phyloP scores from a whole-genome alignment of 371 early-diverging fungal genomes.

The Choanephora cucurbitarum region DNA sequence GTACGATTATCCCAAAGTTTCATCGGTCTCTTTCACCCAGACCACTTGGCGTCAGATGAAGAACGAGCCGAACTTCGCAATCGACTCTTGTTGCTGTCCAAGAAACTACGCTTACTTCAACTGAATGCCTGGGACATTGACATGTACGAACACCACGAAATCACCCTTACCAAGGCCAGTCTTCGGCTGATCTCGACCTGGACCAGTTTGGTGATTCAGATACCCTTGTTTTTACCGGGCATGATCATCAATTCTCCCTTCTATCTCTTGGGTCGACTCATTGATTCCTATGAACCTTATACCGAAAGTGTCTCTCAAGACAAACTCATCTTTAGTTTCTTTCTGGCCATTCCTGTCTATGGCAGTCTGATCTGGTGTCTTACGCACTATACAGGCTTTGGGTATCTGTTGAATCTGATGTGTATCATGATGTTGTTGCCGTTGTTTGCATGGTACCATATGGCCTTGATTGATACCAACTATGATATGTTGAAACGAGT shows the following conservation, averaged over 20 bases:
- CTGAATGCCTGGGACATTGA: slow-evolving; percentile 47
- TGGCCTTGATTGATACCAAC: slow-evolving; percentile 50
- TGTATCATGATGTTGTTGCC: slow-evolving; percentile 38
- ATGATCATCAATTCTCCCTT: slow-evolving; percentile 57
- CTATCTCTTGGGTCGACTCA: slow-evolving; percentile 45
- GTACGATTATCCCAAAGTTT: slow-evolving; percentile 52
- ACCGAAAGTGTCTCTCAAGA: slow-evolving; percentile 58
- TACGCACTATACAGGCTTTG: slow-evolving; percentile 37
- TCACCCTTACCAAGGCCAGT: slow-evolving; percentile 36
- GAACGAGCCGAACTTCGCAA: too few species aligned
- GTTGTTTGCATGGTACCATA: slow-evolving; percentile 52
- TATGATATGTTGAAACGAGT: slow-evolving; percentile 51
- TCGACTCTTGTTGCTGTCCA: slow-evolving; percentile 37
- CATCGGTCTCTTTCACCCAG: slow-evolving; percentile 35
- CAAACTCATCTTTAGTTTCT: slow-evolving; percentile 44
- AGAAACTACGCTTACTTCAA: slow-evolving; percentile 37
- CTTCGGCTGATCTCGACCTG: slow-evolving; percentile 40
- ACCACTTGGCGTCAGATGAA: neutral
- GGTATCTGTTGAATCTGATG: slow-evolving; percentile 26
- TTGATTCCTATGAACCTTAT: slow-evolving; percentile 50
- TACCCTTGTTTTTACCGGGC: slow-evolving; percentile 61
- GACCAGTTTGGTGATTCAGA: slow-evolving; percentile 39
- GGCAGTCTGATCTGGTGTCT: slow-evolving; percentile 31
- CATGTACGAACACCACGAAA: slow-evolving; percentile 46
- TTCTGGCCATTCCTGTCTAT: slow-evolving; percentile 43